phyloP scores from a whole-genome alignment of 345 rosid species.

The Aethionema arabicum region DNA sequence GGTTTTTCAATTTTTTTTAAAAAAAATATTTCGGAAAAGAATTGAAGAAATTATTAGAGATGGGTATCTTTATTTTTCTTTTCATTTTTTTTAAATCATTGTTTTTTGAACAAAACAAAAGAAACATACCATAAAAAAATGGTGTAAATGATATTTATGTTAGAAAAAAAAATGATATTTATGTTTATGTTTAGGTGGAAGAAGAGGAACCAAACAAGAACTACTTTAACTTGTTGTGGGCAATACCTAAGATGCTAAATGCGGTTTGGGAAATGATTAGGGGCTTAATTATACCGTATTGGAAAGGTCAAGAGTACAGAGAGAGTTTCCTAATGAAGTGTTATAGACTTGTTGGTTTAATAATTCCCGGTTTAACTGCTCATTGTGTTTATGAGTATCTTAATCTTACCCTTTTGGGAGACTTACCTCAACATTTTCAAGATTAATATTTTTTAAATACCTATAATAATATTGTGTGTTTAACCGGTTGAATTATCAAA shows the following conservation, averaged over 20 bases:
- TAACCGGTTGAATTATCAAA: too few species aligned
- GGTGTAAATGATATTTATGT: neutral
- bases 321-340: slow-evolving; percentile 54
- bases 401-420: slow-evolving; percentile 50
- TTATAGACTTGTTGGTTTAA: slow-evolving; percentile 46
- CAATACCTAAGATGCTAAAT: slow-evolving; percentile 43
- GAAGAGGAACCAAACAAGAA: slow-evolving; percentile 70
- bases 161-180: neutral
- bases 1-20: too few species aligned
- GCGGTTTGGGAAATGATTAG: slow-evolving; percentile 67
- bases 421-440: slow-evolving; percentile 18
- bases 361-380: slow-evolving; percentile 58
- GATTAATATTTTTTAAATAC: too few species aligned
- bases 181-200: slow-evolving; percentile 41
- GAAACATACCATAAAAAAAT: too few species aligned
- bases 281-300: slow-evolving; percentile 46
- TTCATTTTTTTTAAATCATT: too few species aligned
- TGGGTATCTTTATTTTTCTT: too few species aligned
- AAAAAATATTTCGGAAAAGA: too few species aligned
- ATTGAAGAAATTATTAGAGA: too few species aligned
- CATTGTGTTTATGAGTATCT: slow-evolving; percentile 61
- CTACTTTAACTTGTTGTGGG: slow-evolving; percentile 51
- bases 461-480: too few species aligned
- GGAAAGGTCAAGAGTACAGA: slow-evolving; percentile 44
- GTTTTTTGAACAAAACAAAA: too few species aligned